phyloP scores from a whole-genome alignment of 176 grass and related monocot species.

The Rhynchospora tenuis region DNA sequence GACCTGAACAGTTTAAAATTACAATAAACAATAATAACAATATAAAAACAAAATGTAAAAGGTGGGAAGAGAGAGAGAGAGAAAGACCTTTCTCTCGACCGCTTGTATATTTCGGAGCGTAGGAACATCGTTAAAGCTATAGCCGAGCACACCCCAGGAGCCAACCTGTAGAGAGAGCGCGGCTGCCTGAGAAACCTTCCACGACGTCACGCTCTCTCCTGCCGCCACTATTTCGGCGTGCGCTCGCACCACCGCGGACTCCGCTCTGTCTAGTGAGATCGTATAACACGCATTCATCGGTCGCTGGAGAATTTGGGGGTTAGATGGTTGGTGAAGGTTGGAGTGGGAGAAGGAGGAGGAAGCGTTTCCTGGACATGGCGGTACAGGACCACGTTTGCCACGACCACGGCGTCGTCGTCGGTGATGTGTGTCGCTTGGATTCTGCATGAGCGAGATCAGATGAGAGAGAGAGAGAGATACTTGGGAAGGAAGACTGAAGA shows the following conservation, averaged over 20 bases:
- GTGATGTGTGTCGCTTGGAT: background rate
- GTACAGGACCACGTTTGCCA: background rate
- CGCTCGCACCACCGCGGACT: constrained; percentile 2
- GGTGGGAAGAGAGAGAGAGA: background rate
- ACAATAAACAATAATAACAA: background rate
- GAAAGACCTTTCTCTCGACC: constrained; percentile 22
- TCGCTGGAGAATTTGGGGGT: background rate
- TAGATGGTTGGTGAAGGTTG: no score
- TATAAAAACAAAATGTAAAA: background rate
- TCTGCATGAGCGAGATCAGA: background rate
- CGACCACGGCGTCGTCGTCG: background rate
- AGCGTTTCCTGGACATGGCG: background rate
- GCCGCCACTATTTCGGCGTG: background rate
- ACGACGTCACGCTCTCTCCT: constrained; percentile 12
- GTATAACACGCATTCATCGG: background rate
- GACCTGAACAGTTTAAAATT: background rate
- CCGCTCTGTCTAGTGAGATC: constrained; percentile 2
- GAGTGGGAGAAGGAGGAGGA: background rate
- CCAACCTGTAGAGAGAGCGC: constrained; percentile 1
- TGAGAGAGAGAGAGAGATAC: background rate
- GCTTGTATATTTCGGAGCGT: constrained; percentile 23
- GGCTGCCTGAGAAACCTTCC: constrained; percentile 20
- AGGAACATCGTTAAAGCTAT: constrained; percentile 11
- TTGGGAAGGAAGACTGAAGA: background rate
- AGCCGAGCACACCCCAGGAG: constrained; percentile 16